Conservation (phyloP, 176 grass and related monocot genomes). For the Triticum urartu region DNA sequence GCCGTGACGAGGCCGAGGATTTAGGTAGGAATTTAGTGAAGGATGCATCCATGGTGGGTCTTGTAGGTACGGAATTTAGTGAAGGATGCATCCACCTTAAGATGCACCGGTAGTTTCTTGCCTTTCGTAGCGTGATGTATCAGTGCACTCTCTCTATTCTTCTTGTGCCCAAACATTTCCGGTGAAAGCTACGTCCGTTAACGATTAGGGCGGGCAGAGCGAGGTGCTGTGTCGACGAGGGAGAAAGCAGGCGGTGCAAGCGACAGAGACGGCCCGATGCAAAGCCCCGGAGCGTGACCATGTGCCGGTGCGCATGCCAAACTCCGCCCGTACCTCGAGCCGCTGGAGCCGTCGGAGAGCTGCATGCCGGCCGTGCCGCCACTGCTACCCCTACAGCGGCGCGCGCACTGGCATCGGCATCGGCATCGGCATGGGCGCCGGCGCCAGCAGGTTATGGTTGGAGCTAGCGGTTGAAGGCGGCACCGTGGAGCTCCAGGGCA, state of each 20-base stretch:
- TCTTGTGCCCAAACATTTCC: not conserved
- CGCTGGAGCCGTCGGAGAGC: not conserved
- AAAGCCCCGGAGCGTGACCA: not conserved
- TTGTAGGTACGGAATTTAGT: not conserved
- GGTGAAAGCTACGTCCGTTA: not conserved
- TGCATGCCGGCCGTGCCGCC: not conserved
- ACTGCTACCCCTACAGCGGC: not conserved
- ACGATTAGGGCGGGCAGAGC: not conserved
- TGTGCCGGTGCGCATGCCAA: not conserved
- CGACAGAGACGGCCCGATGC: not conserved
- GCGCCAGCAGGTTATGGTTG: not conserved
- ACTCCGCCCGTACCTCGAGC: conserved; percentile 30
- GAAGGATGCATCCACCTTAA: not conserved
- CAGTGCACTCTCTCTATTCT: not conserved
- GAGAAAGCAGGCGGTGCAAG: not conserved
- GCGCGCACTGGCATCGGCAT: not conserved
- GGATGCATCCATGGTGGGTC: not conserved
- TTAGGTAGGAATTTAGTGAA: not conserved
- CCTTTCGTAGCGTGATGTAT: not conserved
- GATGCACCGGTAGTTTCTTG: not conserved
- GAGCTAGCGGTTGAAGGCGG: conserved; percentile 16
- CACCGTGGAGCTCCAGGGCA: not conserved
- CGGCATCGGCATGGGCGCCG: not conserved
- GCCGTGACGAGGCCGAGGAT: not conserved
- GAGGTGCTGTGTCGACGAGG: not conserved